Conservation (phyloP, 768 basidiomycete species). For the Paxillus ammoniavirescens region DNA sequence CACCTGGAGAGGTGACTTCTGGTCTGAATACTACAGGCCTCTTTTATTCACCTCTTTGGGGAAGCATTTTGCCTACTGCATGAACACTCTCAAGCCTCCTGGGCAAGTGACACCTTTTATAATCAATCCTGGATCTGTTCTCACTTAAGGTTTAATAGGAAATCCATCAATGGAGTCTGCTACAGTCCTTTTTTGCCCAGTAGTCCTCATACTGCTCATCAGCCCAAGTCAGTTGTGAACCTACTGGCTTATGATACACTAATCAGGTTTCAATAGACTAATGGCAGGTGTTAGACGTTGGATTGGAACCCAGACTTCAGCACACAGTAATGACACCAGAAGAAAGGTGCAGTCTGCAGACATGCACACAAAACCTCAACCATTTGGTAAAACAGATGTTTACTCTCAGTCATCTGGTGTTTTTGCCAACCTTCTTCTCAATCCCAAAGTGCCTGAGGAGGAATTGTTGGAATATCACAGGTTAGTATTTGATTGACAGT, state of each 20-base stretch:
- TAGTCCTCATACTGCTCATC: conserved; percentile 36
- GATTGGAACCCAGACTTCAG: conserved; percentile 58
- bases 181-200: conserved; percentile 76
- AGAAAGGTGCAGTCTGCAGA: conserved; percentile 36
- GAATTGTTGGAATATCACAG: conserved; percentile 75
- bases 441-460: conserved; percentile 60
- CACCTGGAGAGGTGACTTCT: conserved; percentile 65
- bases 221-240: conserved; percentile 34
- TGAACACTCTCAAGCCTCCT: conserved; percentile 84
- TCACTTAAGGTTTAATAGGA: conserved; percentile 40
- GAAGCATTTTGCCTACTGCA: conserved; percentile 90
- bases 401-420: conserved; percentile 49
- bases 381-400: conserved; percentile 27
- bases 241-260: conserved; percentile 22
- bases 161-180: conserved; percentile 63
- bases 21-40: conserved; percentile 89
- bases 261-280: conserved; percentile 41
- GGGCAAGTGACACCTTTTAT: conserved; percentile 50
- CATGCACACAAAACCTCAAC: conserved; percentile 24
- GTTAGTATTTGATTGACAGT: conserved; percentile 33
- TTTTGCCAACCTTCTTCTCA: conserved; percentile 55
- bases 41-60: conserved; percentile 79
- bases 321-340: conserved; percentile 40
- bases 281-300: conserved; percentile 79
- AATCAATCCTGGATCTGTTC: background rate